phyloP scores from a whole-genome alignment of 2,329 filamentous ascomycete species.

The Aspergillus tamarii region DNA sequence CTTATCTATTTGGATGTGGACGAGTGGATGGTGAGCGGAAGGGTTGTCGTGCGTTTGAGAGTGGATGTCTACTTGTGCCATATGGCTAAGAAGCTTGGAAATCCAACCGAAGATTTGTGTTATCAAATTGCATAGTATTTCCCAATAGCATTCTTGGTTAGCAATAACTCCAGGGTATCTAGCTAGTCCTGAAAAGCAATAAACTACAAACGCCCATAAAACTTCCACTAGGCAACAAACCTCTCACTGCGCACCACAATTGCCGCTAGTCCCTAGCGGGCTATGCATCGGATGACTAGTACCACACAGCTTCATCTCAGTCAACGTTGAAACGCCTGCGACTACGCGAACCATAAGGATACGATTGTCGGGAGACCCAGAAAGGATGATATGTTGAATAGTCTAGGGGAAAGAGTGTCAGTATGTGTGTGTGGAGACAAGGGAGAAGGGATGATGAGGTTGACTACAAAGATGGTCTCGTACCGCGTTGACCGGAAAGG shows the following conservation, averaged over 20 bases:
- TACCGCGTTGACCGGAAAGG: constrained; percentile 43
- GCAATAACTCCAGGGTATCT: neutral
- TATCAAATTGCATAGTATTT: neutral
- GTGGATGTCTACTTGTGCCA: neutral
- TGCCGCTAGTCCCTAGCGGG: neutral
- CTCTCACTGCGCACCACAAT: neutral
- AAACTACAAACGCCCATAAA: neutral
- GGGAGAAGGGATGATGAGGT: constrained; percentile 10
- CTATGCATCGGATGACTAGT: neutral
- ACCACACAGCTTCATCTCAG: neutral
- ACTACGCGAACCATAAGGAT: constrained; percentile 24
- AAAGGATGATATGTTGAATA: constrained; percentile 46
- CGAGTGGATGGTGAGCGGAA: neutral
- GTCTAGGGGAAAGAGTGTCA: constrained; percentile 27
- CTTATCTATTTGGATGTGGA: neutral
- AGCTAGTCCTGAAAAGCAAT: neutral
- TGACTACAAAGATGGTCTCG: constrained; percentile 27
- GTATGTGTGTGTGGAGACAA: neutral
- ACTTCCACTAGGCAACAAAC: neutral
- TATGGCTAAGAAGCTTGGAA: neutral
- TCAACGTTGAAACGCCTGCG: neutral
- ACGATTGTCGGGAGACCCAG: constrained; percentile 36
- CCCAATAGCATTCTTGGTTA: neutral
- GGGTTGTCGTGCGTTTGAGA: neutral
- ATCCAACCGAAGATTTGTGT: neutral